These are phyloP conservation scores for Leccinum fuscescens DNA, from an alignment of 1,284 basidiomycete species.

Conservation along the genomic window DNA sequence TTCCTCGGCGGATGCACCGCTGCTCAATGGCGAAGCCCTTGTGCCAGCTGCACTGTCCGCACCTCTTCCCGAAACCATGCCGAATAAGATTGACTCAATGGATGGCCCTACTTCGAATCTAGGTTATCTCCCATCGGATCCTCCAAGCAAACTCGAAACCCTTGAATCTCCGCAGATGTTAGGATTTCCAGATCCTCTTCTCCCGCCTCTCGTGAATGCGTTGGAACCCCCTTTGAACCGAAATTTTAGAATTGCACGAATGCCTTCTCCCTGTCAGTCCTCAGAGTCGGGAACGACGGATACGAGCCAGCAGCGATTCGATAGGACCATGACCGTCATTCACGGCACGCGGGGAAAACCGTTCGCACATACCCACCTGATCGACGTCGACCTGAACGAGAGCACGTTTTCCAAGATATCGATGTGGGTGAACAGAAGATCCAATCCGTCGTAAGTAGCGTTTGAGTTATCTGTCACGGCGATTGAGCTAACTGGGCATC, in stretches of 20 bases:
- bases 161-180: constrained; percentile 1
- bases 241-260: constrained; percentile 15
- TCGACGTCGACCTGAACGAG: constrained; percentile 27
- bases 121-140: background rate
- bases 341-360: constrained; percentile 20
- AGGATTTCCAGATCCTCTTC: constrained; percentile 4
- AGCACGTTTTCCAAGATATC: constrained; percentile 19
- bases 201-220: constrained; percentile 15
- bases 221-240: constrained; percentile 22
- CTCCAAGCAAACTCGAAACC: background rate
- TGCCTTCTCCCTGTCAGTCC: background rate
- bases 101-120: background rate
- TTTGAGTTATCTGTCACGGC: background rate
- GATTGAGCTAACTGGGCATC: background rate
- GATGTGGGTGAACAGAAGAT: constrained; percentile 25
- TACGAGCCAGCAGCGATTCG: constrained; percentile 15
- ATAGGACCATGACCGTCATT: constrained; percentile 20
- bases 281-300: background rate
- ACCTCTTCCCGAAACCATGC: background rate
- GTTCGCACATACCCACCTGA: constrained; percentile 19
- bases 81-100: constrained; percentile 2
- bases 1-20: background rate
- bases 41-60: background rate
- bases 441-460: constrained; percentile 23
- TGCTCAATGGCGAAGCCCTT: background rate